Evolutionary conservation across 1,284 basidiomycete species (phyloP).

Genomic region (Rhodotorula sp.): DNA sequence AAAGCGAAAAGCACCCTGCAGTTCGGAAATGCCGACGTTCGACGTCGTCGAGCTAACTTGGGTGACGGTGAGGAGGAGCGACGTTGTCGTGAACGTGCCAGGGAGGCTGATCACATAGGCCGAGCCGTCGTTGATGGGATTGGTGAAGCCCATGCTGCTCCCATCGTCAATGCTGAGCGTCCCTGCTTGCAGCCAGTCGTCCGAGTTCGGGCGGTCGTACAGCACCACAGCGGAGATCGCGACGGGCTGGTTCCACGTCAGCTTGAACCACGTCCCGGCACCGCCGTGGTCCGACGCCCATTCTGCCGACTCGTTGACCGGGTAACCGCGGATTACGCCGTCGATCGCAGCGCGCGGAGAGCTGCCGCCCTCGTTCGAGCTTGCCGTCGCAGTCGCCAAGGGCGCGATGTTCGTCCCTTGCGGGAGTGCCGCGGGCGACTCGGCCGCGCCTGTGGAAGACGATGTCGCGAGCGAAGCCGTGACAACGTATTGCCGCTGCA

Average conservation of each 20-base stretch:
- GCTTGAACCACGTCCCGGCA: neutral
- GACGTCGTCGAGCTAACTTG: constrained; percentile 10
- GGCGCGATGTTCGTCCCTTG: constrained; percentile 11
- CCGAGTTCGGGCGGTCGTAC: constrained; percentile 29
- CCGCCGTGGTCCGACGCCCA: constrained; percentile 15
- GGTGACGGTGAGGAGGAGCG: constrained; percentile 27
- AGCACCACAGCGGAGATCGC: constrained; percentile 3
- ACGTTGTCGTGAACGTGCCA: neutral
- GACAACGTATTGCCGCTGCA: constrained; percentile 34
- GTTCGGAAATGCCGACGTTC: constrained; percentile 35
- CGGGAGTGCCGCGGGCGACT: constrained; percentile 3
- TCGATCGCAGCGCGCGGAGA: constrained; percentile 20
- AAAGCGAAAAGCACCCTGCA: constrained; percentile 19
- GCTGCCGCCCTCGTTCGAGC: neutral
- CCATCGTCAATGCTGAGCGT: constrained; percentile 25
- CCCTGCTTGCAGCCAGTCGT: constrained; percentile 30
- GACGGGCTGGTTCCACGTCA: neutral
- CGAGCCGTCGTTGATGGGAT: constrained; percentile 32
- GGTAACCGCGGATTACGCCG: constrained; percentile 35
- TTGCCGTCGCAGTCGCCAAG: neutral
- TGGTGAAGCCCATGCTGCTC: neutral
- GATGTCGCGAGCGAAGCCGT: constrained; percentile 8
- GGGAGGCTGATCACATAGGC: constrained; percentile 4
- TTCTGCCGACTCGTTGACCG: constrained; percentile 25
- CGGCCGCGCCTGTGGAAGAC: neutral